A percentile compares a stretch with the other conserved stretches of the same genome.
These are phyloP conservation scores for Didymella exigua DNA, from an alignment of 2,329 filamentous ascomycete genomes.

Conservation along the genomic window DNA sequence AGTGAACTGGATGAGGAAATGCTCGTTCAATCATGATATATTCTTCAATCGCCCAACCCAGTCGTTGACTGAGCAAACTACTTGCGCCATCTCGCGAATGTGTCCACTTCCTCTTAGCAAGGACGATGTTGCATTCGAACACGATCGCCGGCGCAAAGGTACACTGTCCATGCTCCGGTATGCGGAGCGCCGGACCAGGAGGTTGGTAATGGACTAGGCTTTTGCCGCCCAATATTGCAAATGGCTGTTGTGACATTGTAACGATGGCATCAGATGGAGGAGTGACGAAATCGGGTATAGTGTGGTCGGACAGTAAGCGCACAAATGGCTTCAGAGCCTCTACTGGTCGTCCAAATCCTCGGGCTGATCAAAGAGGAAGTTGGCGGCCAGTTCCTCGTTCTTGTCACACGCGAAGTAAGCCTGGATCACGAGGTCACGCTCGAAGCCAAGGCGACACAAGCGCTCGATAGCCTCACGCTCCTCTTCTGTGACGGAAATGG, in stretches of 20 bases:
- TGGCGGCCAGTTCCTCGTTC: slow-evolving; percentile 97
- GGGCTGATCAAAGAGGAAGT: slow-evolving; percentile 97
- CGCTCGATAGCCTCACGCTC: slow-evolving; percentile 97
- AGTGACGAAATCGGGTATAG: slow-evolving; percentile 27
- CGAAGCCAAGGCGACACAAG: slow-evolving; percentile 90
- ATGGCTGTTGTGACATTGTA: slow-evolving; percentile 27
- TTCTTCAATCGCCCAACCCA: slow-evolving; percentile 5
- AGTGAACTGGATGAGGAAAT: not conserved
- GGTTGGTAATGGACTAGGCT: slow-evolving; percentile 18
- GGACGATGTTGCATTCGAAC: not conserved
- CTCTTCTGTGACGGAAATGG: slow-evolving; percentile 91
- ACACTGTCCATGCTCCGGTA: slow-evolving; percentile 1
- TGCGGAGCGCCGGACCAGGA: slow-evolving; percentile 10
- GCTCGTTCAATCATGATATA: slow-evolving; percentile 7
- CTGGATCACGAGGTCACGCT: slow-evolving; percentile 91
- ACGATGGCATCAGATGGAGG: slow-evolving; percentile 30
- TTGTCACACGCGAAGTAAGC: slow-evolving; percentile 99
- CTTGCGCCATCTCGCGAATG: slow-evolving; percentile 7
- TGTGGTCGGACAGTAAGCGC: slow-evolving; percentile 29
- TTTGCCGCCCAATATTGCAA: slow-evolving; percentile 25
- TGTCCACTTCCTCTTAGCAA: not conserved
- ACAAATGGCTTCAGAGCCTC: slow-evolving; percentile 19
- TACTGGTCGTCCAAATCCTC: slow-evolving; percentile 73
- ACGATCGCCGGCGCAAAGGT: slow-evolving; percentile 1
- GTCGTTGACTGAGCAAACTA: slow-evolving; percentile 3